A percentile compares a stretch with the other conserved stretches of the same genome.
phyloP scores from a whole-genome alignment of 176 grass and related monocot species.

The Coix lacrymajobi region DNA sequence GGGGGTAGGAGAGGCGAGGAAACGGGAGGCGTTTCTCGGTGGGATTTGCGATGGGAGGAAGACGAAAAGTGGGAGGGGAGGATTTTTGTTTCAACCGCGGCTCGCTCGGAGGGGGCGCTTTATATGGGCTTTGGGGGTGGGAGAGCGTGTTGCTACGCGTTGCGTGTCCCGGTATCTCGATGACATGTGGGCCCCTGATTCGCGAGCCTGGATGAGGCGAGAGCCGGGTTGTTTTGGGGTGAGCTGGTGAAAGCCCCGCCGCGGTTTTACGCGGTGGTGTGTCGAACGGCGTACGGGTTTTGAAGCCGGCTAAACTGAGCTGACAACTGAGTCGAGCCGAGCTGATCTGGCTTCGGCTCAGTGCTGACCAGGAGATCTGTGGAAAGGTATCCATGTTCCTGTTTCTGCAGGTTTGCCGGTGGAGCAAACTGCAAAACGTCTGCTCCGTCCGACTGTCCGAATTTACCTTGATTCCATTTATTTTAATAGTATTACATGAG shows the following conservation, averaged over 20 bases:
- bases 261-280: conserved; percentile 20
- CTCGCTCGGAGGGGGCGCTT: neutral
- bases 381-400: neutral
- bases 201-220: neutral
- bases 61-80: neutral
- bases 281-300: neutral
- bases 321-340: neutral
- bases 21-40: neutral
- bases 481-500: too few species aligned
- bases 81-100: neutral
- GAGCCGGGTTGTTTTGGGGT: neutral
- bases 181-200: neutral
- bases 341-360: neutral
- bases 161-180: rapidly evolving
- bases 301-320: neutral
- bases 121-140: conserved; percentile 23
- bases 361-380: neutral
- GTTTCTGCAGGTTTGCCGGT: neutral
- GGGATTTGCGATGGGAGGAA: neutral
- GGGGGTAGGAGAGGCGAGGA: neutral
- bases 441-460: too few species aligned
- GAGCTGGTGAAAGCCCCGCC: neutral
- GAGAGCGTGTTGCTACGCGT: neutral
- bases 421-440: neutral
- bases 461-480: too few species aligned